These are phyloP conservation scores for Ruellia speciosa DNA, from an alignment of 305 asterid species.

Conservation along the genomic window DNA sequence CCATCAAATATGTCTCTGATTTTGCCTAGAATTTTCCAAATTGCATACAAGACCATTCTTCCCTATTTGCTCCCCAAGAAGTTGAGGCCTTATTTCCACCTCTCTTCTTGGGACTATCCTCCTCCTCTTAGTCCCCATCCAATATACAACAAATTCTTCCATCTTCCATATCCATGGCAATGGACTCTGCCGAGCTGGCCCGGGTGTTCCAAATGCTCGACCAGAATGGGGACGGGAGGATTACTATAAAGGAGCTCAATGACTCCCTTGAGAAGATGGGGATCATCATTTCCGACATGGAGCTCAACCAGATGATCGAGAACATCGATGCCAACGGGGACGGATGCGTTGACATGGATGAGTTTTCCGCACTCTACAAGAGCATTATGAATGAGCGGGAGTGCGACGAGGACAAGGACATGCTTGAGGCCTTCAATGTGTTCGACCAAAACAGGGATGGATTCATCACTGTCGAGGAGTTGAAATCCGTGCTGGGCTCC, in stretches of 20 bases:
- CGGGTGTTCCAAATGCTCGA: constrained; percentile 43
- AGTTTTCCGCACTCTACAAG: constrained; percentile 35
- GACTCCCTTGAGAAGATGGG: constrained; percentile 35
- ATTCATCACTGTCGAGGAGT: constrained; percentile 37
- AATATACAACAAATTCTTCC: no score
- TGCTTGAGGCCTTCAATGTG: constrained; percentile 43
- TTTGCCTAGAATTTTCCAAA: no score
- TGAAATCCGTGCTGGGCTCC: constrained; percentile 34
- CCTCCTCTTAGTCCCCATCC: no score
- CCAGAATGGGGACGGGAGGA: constrained; percentile 37
- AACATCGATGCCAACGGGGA: constrained; percentile 37
- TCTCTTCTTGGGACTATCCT: no score
- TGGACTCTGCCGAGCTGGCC: constrained; percentile 23
- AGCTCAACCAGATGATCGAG: constrained; percentile 35
- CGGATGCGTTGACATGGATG: constrained; percentile 37
- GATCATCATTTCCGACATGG: constrained; percentile 36
- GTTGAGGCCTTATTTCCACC: no score
- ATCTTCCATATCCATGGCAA: no score
- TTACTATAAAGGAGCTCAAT: constrained; percentile 31
- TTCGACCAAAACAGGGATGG: constrained; percentile 50
- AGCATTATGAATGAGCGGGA: constrained; percentile 30
- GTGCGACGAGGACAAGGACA: constrained; percentile 38
- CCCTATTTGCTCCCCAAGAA: no score
- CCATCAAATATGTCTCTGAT: no score
- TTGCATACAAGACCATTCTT: no score